Base-by-base conservation (phyloP, 176 grass and related monocot genomes). In the Hsuehochloa calcarea region DNA sequence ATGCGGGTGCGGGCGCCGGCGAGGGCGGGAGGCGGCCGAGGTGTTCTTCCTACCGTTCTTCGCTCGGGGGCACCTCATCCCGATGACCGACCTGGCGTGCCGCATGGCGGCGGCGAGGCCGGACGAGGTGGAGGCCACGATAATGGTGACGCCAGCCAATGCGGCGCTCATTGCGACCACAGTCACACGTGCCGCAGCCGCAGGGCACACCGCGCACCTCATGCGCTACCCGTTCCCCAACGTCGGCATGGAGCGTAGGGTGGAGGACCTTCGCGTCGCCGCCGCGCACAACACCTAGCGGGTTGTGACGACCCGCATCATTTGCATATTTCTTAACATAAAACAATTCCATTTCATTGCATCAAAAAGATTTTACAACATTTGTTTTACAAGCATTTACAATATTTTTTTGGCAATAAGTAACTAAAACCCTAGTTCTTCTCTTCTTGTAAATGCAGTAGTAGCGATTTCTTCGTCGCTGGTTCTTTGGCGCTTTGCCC, bases 31-130 rank as follows among this genome's bases (percentile, higher is more conserved):
- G 46, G 1, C 20, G 8, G 15, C 74, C 94, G 22, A 77, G 88
- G 88, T 97, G 70, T 93, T 97, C 92, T 88, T 97, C 71, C 66
- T 97, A 0, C 92, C 95, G 0, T 97, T 89, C 68, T 94, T 93
- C 73, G 89, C 85, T 0, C 81, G 86, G 0, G 92, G 95, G 6
- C 95, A 97, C 88, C 86, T 94, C 22, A 85, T 94, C 66, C 95
- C 95, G 34, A 89, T 91, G 75, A 81, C 90, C 1, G 92, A 94
- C 51, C 82, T 97, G 6, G 92, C 92, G 10, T 74, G 88, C 78
- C 86, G 89, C 62, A 72, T 97, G 40, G 92, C 87, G 16, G 58
- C 22, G 27, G 79, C 66, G 38, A 11, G 73, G 14, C 79, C 65
- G 0, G 56, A 44, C 0, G 67, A 64, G 11, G 79, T 95, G 10